Evolutionary conservation across 2,329 filamentous ascomycete genomes (phyloP).

Genomic region (Cordyceps fumosorosea): DNA sequence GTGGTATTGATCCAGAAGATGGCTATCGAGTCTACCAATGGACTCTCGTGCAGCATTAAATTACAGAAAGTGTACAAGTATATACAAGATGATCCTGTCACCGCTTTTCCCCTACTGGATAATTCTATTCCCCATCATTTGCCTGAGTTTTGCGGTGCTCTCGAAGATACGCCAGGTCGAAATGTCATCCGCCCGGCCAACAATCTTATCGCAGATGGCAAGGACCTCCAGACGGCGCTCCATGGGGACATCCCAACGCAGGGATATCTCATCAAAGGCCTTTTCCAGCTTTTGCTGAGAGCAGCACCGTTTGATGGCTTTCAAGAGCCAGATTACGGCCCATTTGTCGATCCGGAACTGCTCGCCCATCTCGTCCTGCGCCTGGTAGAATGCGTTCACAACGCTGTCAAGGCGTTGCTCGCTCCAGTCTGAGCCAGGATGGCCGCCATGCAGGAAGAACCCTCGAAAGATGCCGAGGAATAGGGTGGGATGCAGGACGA

Average conservation of each 20-base stretch:
- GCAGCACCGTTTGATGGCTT: constrained; percentile 58
- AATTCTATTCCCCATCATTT: background rate
- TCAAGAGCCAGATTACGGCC: constrained; percentile 54
- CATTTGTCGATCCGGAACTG: constrained; percentile 50
- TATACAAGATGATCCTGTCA: background rate
- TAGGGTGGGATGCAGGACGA: constrained; percentile 67
- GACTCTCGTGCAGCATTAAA: constrained; percentile 14
- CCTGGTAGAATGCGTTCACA: constrained; percentile 56
- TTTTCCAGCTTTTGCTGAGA: constrained; percentile 43
- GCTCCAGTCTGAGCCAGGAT: constrained; percentile 63
- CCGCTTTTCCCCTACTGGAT: background rate
- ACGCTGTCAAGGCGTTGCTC: constrained; percentile 59
- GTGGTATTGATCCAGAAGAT: background rate
- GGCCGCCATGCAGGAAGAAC: constrained; percentile 67
- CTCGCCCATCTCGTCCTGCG: constrained; percentile 40
- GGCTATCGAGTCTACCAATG: background rate
- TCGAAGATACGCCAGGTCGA: constrained; percentile 7
- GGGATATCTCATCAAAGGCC: constrained; percentile 45
- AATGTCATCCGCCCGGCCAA: background rate
- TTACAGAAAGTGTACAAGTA: constrained; percentile 3
- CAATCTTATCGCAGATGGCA: constrained; percentile 9
- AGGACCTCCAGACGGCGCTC: constrained; percentile 3
- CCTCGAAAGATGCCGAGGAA: constrained; percentile 79
- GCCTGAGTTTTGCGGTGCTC: background rate
- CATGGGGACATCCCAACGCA: constrained; percentile 33